A percentile compares a stretch with the other conserved stretches of the same genome.
phyloP scores from a whole-genome alignment of 441 rosid genomes.

The Populus hybrid region DNA sequence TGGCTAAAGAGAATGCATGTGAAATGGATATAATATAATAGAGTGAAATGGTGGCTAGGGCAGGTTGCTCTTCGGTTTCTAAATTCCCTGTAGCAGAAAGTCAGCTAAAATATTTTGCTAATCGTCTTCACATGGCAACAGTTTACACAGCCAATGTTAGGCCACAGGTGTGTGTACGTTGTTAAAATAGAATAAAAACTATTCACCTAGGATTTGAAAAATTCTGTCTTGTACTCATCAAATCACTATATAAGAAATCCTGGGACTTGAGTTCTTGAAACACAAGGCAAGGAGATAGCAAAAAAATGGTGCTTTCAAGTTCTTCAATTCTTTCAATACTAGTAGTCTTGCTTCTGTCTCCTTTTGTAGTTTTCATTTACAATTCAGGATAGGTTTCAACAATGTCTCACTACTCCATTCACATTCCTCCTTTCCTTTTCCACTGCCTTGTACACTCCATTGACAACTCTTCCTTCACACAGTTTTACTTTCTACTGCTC shows the following conservation, averaged over 20 bases:
- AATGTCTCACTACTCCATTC: conserved; percentile 36
- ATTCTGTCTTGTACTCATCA: too few relatives aligned
- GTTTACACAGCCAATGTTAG: too few relatives aligned
- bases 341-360: not conserved
- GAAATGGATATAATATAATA: too few relatives aligned
- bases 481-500: conserved; percentile 45
- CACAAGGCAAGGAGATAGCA: not conserved
- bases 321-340: conserved; percentile 10
- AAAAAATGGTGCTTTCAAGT: conserved; percentile 16
- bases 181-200: too few relatives aligned
- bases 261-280: not conserved
- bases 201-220: too few relatives aligned
- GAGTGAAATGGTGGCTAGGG: too few relatives aligned
- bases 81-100: too few relatives aligned
- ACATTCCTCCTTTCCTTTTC: conserved; percentile 16
- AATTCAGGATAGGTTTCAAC: conserved; percentile 33
- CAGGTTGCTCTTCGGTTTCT: too few relatives aligned
- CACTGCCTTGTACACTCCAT: conserved; percentile 28
- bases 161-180: too few relatives aligned
- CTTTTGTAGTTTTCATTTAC: conserved; percentile 17
- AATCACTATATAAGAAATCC: not conserved
- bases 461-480: conserved; percentile 27
- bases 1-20: too few relatives aligned
- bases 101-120: too few relatives aligned
- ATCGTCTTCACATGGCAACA: too few relatives aligned